Percentiles rank a stretch among this genome's conserved stretches.
These are phyloP conservation scores for Triadica sebifera DNA, from an alignment of 345 rosid species.

Conservation along the genomic window DNA sequence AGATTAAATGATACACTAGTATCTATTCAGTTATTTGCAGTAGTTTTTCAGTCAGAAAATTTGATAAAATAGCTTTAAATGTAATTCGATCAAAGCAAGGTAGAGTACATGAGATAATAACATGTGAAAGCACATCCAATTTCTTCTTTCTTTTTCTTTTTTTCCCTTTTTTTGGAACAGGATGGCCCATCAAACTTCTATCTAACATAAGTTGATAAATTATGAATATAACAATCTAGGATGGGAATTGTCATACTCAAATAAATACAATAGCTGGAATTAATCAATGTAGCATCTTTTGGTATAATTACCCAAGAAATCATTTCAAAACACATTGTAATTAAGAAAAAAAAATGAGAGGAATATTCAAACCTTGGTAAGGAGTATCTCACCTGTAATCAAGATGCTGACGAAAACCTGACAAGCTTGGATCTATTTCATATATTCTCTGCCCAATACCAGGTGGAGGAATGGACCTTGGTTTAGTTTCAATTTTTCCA, in stretches of 20 bases:
- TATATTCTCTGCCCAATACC: slow-evolving; percentile 77
- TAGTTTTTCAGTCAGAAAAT: neutral
- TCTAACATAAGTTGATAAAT: neutral
- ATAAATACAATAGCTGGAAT: neutral
- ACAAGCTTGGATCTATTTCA: slow-evolving; percentile 73
- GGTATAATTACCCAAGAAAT: neutral
- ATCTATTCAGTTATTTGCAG: neutral
- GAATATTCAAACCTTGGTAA: neutral
- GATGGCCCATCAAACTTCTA: slow-evolving; percentile 1
- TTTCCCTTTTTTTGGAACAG: too few species aligned
- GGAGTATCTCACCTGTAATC: slow-evolving; percentile 66
- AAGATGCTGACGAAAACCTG: slow-evolving; percentile 58
- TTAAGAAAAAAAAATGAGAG: neutral
- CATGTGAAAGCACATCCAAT: neutral
- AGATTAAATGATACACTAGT: neutral
- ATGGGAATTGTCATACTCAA: neutral
- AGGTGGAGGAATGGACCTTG: slow-evolving; percentile 60
- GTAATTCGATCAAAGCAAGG: neutral
- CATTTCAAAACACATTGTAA: neutral
- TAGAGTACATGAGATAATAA: neutral
- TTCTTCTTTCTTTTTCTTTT: neutral
- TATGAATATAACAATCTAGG: neutral
- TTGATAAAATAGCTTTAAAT: neutral
- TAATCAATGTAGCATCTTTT: neutral
- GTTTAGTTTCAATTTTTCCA: slow-evolving; percentile 38